Conservation (phyloP, 2,329 filamentous ascomycete species). For the Cercospora berteroae region DNA sequence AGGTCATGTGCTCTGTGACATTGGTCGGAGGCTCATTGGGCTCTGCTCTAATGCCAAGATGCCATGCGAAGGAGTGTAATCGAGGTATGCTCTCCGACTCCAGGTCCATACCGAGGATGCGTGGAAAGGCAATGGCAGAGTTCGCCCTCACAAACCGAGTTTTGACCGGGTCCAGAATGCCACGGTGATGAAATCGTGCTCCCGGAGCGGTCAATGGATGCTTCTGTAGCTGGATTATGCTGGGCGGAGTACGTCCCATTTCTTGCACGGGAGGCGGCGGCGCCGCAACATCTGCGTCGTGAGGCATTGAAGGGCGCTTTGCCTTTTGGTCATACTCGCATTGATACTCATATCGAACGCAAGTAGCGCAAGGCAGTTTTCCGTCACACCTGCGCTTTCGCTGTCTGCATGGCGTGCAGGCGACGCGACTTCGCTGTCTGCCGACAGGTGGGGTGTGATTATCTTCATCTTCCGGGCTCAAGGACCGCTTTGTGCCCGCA, state of each 20-base stretch:
- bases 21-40: constrained; percentile 29
- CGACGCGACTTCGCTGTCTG: constrained; percentile 36
- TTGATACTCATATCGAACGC: constrained; percentile 38
- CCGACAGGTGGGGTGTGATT: constrained; percentile 25
- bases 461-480: constrained; percentile 28
- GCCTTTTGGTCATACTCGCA: constrained; percentile 36
- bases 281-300: constrained; percentile 30
- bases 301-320: constrained; percentile 30
- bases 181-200: constrained; percentile 38
- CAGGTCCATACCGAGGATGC: constrained; percentile 53
- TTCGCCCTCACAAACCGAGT: constrained; percentile 39
- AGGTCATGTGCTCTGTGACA: constrained; percentile 32
- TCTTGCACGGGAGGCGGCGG: constrained; percentile 27
- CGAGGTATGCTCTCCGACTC: constrained; percentile 55
- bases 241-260: constrained; percentile 28
- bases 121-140: constrained; percentile 54
- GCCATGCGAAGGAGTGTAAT: constrained; percentile 57
- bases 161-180: constrained; percentile 38
- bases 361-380: constrained; percentile 35
- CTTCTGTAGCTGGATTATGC: constrained; percentile 35
- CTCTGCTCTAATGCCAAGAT: constrained; percentile 41
- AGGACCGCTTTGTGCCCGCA: constrained; percentile 27
- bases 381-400: constrained; percentile 37
- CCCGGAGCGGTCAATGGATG: constrained; percentile 38
- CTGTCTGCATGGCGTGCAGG: constrained; percentile 36